Evolutionary conservation across 2,329 filamentous ascomycete genomes (phyloP).

Genomic region (Fusarium liriodendri): DNA sequence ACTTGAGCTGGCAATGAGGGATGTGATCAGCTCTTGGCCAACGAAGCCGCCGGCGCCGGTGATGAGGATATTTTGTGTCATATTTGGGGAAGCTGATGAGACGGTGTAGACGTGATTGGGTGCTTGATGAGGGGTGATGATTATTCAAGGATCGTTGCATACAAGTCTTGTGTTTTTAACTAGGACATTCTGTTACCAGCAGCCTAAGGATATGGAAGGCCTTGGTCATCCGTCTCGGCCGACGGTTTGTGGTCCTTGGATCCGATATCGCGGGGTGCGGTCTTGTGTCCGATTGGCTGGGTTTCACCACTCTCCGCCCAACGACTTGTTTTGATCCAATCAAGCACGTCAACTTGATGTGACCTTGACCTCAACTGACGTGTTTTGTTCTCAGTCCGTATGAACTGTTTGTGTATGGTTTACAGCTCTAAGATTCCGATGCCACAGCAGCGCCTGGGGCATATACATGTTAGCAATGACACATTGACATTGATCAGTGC

Average conservation of each 20-base stretch:
- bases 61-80: slow-evolving; percentile 60
- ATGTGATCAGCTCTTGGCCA: slow-evolving; percentile 67
- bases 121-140: background rate
- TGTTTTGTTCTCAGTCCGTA: background rate
- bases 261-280: background rate
- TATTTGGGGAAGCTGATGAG: background rate
- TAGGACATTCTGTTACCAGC: background rate
- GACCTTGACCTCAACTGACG: background rate
- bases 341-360: background rate
- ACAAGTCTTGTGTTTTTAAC: background rate
- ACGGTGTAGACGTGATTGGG: background rate
- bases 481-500: background rate
- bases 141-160: background rate
- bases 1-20: slow-evolving; percentile 56
- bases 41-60: slow-evolving; percentile 72
- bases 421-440: background rate
- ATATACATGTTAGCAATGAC: background rate
- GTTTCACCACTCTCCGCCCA: background rate
- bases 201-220: background rate
- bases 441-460: background rate
- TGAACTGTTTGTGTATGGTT: no score
- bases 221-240: background rate
- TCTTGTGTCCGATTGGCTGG: background rate
- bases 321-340: background rate
- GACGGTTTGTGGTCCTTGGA: background rate